Evolutionary conservation across 495 filamentous ascomycete genomes (phyloP), one percentile per base, ranked within the genome.

Genomic region (Aspergillus leporis): DNA sequence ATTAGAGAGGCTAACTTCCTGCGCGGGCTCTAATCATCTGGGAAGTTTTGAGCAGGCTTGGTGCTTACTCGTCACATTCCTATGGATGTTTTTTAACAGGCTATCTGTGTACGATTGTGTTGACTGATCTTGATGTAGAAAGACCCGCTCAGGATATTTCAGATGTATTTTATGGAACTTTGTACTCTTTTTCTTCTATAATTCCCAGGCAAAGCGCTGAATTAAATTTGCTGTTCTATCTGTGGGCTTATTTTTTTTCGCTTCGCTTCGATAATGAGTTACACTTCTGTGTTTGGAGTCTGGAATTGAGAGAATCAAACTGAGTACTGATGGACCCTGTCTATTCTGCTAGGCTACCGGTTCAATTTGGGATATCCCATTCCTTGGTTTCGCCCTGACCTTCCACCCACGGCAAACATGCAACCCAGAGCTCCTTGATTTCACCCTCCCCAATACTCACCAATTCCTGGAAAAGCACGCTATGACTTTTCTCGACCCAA

Each of bases 1-100:
- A 97, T 98, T 65, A 94, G 93, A 80, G 94, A 98, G 78, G 80
- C 66, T 56, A 98, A 98, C 78, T 98, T 94, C 83, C 83, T 98
- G 78, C 89, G 87, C 79, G 82, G 85, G 18, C 89, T 95, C 83
- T 86, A 82, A 72, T 72, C 53, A 28, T 60, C 50, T n/a, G 14
- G 51, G 50, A 22, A 32, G 23, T 55, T 6, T 61, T n/a, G 28
- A 28, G 59, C 53, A 56, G 40, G 32, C 46, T 58, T 60, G 31
- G 36, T 55, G 14, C 38, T n/a, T 2, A 18, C 6, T n/a, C 16
- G 19, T 54, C 51, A 49, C 47, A 41, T 55, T 51, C 51, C 48
- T 50, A 60, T 60, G 36, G 53, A 43, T n/a, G n/a, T 52, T 57
- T 64, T 61, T 48, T 22, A 19, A 34, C 43, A 53, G 21, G 53